phyloP scores from a whole-genome alignment of 1,284 basidiomycete genomes.

The Cryptococcus hybrid region DNA sequence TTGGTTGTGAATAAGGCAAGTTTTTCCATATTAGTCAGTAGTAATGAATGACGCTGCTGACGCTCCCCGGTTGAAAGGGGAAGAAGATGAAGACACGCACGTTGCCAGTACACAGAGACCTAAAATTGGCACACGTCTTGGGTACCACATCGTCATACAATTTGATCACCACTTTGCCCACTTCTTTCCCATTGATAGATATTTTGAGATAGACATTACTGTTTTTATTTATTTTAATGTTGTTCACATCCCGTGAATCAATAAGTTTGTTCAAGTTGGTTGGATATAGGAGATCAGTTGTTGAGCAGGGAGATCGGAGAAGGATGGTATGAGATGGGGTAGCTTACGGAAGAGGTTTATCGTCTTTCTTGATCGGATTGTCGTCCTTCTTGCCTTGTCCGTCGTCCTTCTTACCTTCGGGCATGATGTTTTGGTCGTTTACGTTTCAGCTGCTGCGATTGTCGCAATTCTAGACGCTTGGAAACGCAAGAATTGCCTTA shows the following conservation, averaged over 20 bases:
- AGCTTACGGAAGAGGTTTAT: neutral
- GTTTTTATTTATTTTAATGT: neutral
- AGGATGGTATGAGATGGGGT: neutral
- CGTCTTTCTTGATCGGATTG: neutral
- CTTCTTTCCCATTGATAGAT: conserved; percentile 18
- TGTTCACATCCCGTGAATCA: no score
- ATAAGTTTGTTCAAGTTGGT: neutral
- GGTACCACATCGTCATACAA: conserved; percentile 47
- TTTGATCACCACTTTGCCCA: conserved; percentile 51
- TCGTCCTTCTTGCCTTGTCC: conserved; percentile 1
- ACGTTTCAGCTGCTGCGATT: no score
- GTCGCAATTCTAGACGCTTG: no score
- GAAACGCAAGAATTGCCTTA: no score
- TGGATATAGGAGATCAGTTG: neutral
- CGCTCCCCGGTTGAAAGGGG: no score
- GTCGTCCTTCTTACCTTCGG: neutral
- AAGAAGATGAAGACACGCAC: conserved; percentile 9
- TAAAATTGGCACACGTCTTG: conserved; percentile 57
- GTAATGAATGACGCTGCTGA: neutral
- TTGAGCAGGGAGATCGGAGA: neutral
- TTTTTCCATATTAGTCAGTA: neutral
- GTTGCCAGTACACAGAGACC: conserved; percentile 59
- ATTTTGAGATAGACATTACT: neutral
- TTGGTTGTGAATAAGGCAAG: no score
- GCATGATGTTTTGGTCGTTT: neutral